A percentile compares a stretch with the other conserved stretches of the same genome.
These are phyloP conservation scores for Chaetomiaceae sp. DNA, from an alignment of 2,329 filamentous ascomycete species.

Conservation along the genomic window DNA sequence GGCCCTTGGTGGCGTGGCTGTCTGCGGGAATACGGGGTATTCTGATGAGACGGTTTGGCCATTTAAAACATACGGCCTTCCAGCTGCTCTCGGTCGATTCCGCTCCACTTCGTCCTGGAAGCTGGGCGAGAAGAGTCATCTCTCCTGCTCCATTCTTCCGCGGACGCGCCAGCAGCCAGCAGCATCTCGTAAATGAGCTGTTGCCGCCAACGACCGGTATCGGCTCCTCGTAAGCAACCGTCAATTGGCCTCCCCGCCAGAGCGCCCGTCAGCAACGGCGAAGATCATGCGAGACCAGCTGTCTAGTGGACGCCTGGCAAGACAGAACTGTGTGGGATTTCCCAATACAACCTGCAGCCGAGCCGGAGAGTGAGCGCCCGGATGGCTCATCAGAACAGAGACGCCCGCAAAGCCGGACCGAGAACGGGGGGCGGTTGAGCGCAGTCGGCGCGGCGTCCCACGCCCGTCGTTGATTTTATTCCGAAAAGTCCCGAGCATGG, in stretches of 20 bases:
- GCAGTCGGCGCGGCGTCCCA: not conserved
- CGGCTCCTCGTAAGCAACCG: not conserved
- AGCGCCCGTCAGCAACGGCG: slow-evolving; percentile 1
- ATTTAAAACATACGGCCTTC: slow-evolving; percentile 4
- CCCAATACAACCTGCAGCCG: not conserved
- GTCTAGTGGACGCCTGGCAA: not conserved
- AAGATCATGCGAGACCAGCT: slow-evolving; percentile 7
- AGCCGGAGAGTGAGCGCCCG: too few species aligned
- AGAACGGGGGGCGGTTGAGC: not conserved
- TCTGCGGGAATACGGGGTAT: slow-evolving; percentile 9
- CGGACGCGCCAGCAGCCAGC: slow-evolving; percentile 2
- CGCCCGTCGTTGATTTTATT: not conserved
- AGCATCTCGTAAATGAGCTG: slow-evolving; percentile 7
- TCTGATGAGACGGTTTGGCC: not conserved
- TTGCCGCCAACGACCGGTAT: slow-evolving; percentile 10
- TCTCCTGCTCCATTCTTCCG: slow-evolving; percentile 5
- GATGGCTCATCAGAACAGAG: not conserved
- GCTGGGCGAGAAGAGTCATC: not conserved
- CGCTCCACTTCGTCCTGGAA: slow-evolving; percentile 3
- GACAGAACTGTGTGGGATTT: not conserved
- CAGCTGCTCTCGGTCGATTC: slow-evolving; percentile 2
- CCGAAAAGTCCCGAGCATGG: slow-evolving; percentile 22
- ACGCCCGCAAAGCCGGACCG: not conserved
- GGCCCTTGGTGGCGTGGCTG: not conserved
- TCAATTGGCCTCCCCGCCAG: not conserved